Percentiles rank a stretch among this genome's conserved stretches.
Conservation (phyloP, 1,284 basidiomycete genomes). For the Pseudozyma tsukubaensis region DNA sequence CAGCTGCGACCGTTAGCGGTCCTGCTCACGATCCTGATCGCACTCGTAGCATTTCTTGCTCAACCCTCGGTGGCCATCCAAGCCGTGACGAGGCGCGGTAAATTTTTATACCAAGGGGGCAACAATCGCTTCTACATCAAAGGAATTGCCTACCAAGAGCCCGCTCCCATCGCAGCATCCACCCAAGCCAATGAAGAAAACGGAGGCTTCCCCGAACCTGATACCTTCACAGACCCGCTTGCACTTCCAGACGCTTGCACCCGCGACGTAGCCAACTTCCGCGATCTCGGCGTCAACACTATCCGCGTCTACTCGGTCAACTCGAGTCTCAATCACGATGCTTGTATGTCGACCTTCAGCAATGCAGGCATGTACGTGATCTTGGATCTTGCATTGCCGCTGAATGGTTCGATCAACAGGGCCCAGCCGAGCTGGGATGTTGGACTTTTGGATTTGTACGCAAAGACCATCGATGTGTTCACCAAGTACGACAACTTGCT, state of each 20-base stretch:
- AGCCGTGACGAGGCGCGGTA: constrained; percentile 72
- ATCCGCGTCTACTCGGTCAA: constrained; percentile 80
- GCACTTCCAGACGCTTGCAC: constrained; percentile 77
- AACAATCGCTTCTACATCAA: constrained; percentile 86
- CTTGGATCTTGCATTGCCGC: constrained; percentile 86
- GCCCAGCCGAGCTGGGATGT: constrained; percentile 82
- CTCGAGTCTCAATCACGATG: constrained; percentile 82
- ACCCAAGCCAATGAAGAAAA: constrained; percentile 72
- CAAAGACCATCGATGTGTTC: constrained; percentile 81
- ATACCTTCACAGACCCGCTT: constrained; percentile 78
- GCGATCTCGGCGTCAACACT: constrained; percentile 72
- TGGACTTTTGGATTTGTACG: constrained; percentile 82
- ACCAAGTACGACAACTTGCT: constrained; percentile 61
- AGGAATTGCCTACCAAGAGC: constrained; percentile 88
- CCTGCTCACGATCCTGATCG: constrained; percentile 14
- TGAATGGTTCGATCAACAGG: constrained; percentile 87
- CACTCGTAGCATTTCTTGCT: constrained; percentile 8
- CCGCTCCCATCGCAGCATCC: constrained; percentile 74
- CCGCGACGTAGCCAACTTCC: constrained; percentile 82
- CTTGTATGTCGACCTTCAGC: constrained; percentile 83
- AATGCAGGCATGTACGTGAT: constrained; percentile 87
- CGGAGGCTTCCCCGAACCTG: constrained; percentile 77
- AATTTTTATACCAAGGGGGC: constrained; percentile 81
- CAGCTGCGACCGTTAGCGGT: constrained; percentile 16
- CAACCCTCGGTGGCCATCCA: constrained; percentile 25